Conservation (phyloP, 495 filamentous ascomycete genomes). For the Hypoxylon perforatum region DNA sequence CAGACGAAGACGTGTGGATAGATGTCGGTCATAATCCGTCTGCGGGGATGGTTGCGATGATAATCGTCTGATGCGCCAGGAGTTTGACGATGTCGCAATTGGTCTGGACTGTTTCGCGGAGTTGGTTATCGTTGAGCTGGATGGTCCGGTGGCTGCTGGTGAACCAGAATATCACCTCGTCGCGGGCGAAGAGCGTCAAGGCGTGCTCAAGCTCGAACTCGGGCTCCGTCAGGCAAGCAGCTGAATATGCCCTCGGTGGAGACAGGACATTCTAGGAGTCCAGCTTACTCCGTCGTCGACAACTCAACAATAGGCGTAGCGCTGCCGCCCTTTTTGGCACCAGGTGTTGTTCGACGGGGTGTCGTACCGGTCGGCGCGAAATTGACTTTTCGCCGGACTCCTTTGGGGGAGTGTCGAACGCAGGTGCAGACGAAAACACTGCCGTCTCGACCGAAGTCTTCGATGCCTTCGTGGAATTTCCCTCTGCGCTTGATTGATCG, state of each 20-base stretch:
- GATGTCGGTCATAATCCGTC: no score
- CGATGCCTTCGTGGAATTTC: conserved; percentile 4
- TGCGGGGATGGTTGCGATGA: no score
- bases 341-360: no score
- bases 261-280: no score
- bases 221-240: no score
- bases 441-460: conserved; percentile 23
- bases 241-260: no score
- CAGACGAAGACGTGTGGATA: no score
- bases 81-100: conserved; percentile 95
- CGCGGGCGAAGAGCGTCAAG: conserved; percentile 90
- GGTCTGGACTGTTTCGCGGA: conserved; percentile 85
- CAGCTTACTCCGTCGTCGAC: no score
- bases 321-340: no score
- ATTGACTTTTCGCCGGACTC: conserved; percentile 33
- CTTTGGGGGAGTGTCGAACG: conserved; percentile 32
- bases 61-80: no score
- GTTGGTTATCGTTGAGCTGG: conserved; percentile 70
- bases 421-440: not conserved
- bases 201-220: conserved; percentile 91
- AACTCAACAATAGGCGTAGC: no score
- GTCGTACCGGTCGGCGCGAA: conserved; percentile 37
- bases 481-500: conserved; percentile 7
- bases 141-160: conserved; percentile 76
- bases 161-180: conserved; percentile 98